A percentile compares a stretch with the other conserved stretches of the same genome.
These are phyloP conservation scores for Botrytis hyacinthi DNA, from an alignment of 2,329 filamentous ascomycete genomes.

Conservation along the genomic window DNA sequence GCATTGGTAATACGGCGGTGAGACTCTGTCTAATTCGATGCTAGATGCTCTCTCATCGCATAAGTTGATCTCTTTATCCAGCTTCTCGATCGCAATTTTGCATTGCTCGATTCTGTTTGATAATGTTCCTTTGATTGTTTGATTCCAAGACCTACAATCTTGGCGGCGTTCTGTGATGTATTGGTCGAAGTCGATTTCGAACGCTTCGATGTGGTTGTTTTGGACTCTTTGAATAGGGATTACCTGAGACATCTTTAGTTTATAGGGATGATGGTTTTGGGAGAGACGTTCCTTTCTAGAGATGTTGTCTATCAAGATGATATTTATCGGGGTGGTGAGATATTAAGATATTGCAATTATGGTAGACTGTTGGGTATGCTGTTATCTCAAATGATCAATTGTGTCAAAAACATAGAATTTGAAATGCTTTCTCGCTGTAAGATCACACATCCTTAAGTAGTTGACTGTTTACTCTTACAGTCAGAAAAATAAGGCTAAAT, in stretches of 20 bases:
- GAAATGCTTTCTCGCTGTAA: neutral
- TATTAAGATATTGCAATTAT: neutral
- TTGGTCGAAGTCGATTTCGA: neutral
- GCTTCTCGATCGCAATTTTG: neutral
- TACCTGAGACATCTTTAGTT: neutral
- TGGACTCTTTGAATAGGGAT: neutral
- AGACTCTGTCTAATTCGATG: neutral
- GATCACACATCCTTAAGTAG: neutral
- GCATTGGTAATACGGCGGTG: neutral
- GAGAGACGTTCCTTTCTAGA: no score
- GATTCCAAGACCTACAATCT: neutral
- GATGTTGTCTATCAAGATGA: neutral
- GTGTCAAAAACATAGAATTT: neutral
- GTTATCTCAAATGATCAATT: neutral
- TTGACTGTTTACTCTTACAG: neutral
- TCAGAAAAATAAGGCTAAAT: neutral
- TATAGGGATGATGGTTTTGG: neutral
- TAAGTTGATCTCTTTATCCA: neutral
- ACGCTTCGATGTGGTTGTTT: neutral
- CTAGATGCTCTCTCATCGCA: neutral
- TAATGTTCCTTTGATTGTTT: neutral
- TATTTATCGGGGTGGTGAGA: neutral
- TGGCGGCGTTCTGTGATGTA: neutral
- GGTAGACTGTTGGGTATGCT: no score
- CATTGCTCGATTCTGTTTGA: neutral